phyloP scores from a whole-genome alignment of 495 filamentous ascomycete genomes.

The Penicillium pulvis region DNA sequence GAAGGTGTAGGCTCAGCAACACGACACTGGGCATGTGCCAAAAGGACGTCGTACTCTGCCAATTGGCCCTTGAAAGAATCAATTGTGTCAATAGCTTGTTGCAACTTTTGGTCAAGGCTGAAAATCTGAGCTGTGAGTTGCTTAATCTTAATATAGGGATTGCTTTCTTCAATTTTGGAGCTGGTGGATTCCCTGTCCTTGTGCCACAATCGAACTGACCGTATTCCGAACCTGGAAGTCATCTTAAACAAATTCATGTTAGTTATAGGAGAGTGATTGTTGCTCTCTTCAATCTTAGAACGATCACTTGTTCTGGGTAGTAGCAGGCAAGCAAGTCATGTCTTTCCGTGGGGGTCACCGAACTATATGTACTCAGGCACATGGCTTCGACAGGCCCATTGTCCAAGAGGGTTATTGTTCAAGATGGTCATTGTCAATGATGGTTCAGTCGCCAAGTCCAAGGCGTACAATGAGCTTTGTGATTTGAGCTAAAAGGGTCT shows the following conservation, averaged over 20 bases:
- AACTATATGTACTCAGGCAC: neutral
- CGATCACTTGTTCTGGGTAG: neutral
- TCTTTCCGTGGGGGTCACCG: neutral
- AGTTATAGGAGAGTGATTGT: neutral
- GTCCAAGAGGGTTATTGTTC: neutral
- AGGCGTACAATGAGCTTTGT: neutral
- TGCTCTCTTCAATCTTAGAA: neutral
- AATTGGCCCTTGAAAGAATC: conserved; percentile 11
- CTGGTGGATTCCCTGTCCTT: neutral
- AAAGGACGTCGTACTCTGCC: conserved; percentile 23
- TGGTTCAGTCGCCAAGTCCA: neutral
- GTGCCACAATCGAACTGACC: neutral
- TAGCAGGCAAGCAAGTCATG: neutral
- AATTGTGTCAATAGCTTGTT: conserved; percentile 9
- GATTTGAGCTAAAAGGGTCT: neutral
- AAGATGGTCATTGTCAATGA: neutral
- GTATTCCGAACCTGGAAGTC: neutral
- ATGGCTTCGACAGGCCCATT: neutral
- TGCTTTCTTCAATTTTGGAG: neutral
- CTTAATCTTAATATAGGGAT: neutral
- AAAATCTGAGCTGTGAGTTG: conserved; percentile 9
- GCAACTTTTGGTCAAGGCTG: conserved; percentile 12
- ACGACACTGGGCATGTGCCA: conserved; percentile 16
- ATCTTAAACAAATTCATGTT: neutral
- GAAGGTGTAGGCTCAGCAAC: neutral